Conservation (phyloP, 2,329 filamentous ascomycete species). For the Myriosclerotinia curreyana region DNA sequence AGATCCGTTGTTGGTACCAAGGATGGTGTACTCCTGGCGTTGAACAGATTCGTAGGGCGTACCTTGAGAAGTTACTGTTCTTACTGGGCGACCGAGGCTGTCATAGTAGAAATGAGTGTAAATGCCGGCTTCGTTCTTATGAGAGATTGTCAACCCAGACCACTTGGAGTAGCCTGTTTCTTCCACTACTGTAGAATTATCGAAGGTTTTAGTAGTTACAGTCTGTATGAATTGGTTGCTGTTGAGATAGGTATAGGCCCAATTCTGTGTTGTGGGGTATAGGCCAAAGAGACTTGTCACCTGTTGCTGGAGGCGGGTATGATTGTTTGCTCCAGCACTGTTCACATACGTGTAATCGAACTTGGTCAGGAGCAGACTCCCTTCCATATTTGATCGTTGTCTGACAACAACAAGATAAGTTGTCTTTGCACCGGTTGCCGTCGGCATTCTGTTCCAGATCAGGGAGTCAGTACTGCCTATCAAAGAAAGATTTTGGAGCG, state of each 20-base stretch:
- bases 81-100: not conserved
- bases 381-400: slow-evolving; percentile 1
- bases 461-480: no score
- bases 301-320: slow-evolving; percentile 8
- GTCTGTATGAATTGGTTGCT: not conserved
- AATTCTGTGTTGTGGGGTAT: slow-evolving; percentile 10
- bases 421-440: not conserved
- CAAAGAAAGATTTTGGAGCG: no score
- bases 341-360: slow-evolving; percentile 15
- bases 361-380: not conserved
- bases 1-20: not conserved
- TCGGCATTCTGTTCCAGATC: not conserved
- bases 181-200: slow-evolving; percentile 4
- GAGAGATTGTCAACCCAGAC: slow-evolving; percentile 2
- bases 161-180: slow-evolving; percentile 9
- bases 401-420: slow-evolving; percentile 7
- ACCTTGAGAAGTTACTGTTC: not conserved
- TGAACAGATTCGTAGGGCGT: slow-evolving; percentile 3
- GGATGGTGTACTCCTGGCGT: not conserved
- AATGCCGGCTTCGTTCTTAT: slow-evolving; percentile 9
- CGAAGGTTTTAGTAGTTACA: slow-evolving; percentile 1
- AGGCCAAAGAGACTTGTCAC: slow-evolving; percentile 5
- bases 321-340: slow-evolving; percentile 1
- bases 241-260: slow-evolving; percentile 2
- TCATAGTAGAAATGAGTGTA: not conserved